Percentiles rank a stretch among this genome's conserved stretches.
phyloP scores from a whole-genome alignment of 2,329 filamentous ascomycete genomes.

The Aspergillus calidoustus region DNA sequence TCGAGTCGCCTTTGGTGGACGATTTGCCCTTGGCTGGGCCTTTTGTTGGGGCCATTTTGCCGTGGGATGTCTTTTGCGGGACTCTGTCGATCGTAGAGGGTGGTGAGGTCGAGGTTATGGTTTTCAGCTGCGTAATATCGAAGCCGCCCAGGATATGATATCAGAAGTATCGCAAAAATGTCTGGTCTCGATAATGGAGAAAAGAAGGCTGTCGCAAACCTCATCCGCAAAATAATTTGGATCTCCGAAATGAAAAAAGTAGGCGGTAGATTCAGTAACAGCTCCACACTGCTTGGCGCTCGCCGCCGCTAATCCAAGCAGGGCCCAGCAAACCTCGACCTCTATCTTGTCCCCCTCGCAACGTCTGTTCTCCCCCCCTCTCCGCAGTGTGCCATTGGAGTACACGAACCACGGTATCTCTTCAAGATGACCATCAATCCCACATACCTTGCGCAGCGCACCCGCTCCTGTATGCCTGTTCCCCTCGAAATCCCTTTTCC shows the following conservation, averaged over 20 bases:
- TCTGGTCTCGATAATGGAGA: background rate
- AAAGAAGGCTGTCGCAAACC: background rate
- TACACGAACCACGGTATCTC: slow-evolving; percentile 3
- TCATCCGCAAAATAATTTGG: background rate
- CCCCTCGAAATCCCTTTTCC: slow-evolving; percentile 9
- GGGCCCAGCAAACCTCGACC: slow-evolving; percentile 26
- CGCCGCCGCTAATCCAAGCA: background rate
- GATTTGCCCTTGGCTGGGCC: slow-evolving; percentile 37
- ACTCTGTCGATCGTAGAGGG: background rate
- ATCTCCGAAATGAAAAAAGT: slow-evolving; percentile 6
- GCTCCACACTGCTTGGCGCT: background rate
- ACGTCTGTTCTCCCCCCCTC: slow-evolving; percentile 15
- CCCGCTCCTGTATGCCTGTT: slow-evolving; percentile 70
- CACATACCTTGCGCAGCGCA: slow-evolving; percentile 84
- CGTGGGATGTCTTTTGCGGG: slow-evolving; percentile 2
- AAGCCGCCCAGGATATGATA: background rate
- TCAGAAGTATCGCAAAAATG: background rate
- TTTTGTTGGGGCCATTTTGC: slow-evolving; percentile 45
- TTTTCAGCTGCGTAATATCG: background rate
- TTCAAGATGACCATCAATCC: slow-evolving; percentile 82
- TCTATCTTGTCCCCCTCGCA: slow-evolving; percentile 11
- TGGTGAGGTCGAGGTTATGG: background rate
- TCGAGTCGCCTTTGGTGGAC: slow-evolving; percentile 31
- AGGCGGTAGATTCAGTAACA: slow-evolving; percentile 3
- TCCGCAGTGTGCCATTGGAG: slow-evolving; percentile 21